Evolutionary conservation across 768 basidiomycete genomes (phyloP).

Genomic region (Pholiota conissans): DNA sequence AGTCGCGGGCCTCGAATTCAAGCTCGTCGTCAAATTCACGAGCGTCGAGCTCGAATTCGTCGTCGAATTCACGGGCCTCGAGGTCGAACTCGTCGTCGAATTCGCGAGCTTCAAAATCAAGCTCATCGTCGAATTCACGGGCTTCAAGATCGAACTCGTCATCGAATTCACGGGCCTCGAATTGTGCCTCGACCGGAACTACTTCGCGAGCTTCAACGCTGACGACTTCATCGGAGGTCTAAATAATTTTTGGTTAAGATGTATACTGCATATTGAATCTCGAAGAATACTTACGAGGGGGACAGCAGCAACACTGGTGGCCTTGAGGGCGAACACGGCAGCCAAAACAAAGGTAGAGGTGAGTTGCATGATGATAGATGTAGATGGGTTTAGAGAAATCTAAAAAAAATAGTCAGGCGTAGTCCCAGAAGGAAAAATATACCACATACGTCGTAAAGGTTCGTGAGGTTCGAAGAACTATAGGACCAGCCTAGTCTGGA

Average conservation of each 20-base stretch:
- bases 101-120: constrained; percentile 4
- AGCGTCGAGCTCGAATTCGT: neutral
- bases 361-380: constrained; percentile 7
- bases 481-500: constrained; percentile 12
- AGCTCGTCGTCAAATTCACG: neutral
- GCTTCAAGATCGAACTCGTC: neutral
- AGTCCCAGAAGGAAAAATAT: neutral
- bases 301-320: neutral
- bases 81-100: constrained; percentile 5
- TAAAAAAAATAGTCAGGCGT: neutral
- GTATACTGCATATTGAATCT: too few relatives aligned
- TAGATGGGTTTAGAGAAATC: neutral
- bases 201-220: neutral
- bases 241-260: neutral
- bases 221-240: neutral
- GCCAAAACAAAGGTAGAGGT: constrained; percentile 7
- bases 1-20: constrained; percentile 1
- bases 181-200: neutral
- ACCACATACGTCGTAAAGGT: constrained; percentile 2
- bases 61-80: constrained; percentile 1
- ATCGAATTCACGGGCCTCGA: neutral
- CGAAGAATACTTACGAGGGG: neutral
- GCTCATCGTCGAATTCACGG: constrained; percentile 2
- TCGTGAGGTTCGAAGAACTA: neutral
- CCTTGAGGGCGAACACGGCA: constrained; percentile 4